Base-by-base conservation (phyloP, 23 red algal species). In the Gracilaria caudata region DNA sequence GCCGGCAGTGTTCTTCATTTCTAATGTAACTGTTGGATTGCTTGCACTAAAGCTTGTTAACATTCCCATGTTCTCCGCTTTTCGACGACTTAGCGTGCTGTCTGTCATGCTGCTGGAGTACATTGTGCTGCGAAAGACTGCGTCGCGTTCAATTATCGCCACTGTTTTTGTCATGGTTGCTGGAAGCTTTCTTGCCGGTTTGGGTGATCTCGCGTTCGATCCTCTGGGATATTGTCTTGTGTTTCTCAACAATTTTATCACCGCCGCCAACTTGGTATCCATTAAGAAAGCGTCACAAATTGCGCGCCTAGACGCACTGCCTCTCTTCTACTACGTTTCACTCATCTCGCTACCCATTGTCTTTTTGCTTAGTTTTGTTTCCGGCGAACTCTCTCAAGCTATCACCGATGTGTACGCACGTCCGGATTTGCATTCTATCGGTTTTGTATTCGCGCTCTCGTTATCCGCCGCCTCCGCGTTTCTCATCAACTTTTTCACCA, bases 31-130 rank as follows among this genome's bases (percentile, higher is more conserved):
- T 14, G 91, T 94, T 21, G 95, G 95, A 33, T 59, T 98, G 24
- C 68, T 93, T 46, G 95, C 92, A 13, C 87, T 98, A 21, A 61
- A 84, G 59, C 58, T 88, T 3, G 95, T 93, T 11, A 98, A 94
- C 79, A 90, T 98, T 49, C 95, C 95, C 3, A 98, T 98, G 95
- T 98, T 98, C 74, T 94, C 90, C 47, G 92, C 90, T 32, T 94
- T 98, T 51, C 88, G 95, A 57, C 79, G 95, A 19, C 95, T 98
- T 30, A 91, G 86, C 37, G 95, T 93, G 38, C 63, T 98, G n/a
- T 79, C 68, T 24, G 95, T 98, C 56, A 92, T 98, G 87, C 53
- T 86, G 21, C 29, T 98, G 46, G 95, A 98, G 80, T 87, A 60
- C 24, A 13, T 98, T 25, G 77, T 92, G 30, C 57, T 93, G 7